Base-by-base conservation (phyloP, 495 filamentous ascomycete genomes). In the Penicillium maclennaniae region DNA sequence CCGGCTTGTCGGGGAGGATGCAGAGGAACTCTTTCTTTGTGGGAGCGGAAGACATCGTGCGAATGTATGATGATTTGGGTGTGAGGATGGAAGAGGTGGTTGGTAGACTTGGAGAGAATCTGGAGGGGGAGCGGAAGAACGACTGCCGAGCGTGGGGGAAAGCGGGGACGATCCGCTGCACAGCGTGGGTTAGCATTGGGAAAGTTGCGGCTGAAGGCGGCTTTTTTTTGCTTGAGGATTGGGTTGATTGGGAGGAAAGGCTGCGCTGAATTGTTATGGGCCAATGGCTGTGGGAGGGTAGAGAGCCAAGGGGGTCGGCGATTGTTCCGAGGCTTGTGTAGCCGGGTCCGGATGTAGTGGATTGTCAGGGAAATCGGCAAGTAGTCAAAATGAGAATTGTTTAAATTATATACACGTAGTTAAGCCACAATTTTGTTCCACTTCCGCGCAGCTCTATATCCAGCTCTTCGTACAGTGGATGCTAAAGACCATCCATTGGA, bases 11-110 rank as follows among this genome's bases (percentile, higher is more conserved):
- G 15, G 91, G 92, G 15, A 92, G 57, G 48, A 96, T 84, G 59
- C 91, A 86, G 9, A 97, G 79, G 84, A 87, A 97, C 70, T 97
- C 91, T 50, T 79, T 74, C 70, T 86, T 85, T 4, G 67, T 65
- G 48, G 72, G 63, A 10, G 60, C 45, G 44, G 70, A 69, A 23
- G 72, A 56, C 63, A 69, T 72, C 12, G 43, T 67, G 63, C 60
- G 55, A 63, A 61, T 58, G 53, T 16, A 45, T 8, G 14, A 36
- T 42, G 36, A 23, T 40, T 6, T 9, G 12, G 38, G 19, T 40
- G 27, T 41, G 40, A 45, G 41, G 47, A 51, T 49, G 25, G 43
- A 45, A 46, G 27, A 53, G 47, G 14, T 43, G 36, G 23, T 47
- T 27, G 38, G 31, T 46, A 44, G 27, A 49, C 14, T 23, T 31